Conservation (phyloP, 83 land plant species). For the Picea abies region DNA sequence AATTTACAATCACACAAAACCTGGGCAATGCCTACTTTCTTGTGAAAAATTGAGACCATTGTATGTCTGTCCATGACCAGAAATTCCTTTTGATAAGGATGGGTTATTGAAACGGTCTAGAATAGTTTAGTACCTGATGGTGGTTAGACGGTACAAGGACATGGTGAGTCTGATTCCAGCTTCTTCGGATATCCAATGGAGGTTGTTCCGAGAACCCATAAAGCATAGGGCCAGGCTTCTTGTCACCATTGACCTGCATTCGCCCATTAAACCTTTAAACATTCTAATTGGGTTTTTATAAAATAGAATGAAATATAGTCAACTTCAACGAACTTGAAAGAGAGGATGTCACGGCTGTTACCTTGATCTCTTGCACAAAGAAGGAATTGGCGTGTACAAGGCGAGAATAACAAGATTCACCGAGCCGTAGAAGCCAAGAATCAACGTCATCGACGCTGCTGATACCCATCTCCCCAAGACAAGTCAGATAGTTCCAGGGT, state of each 20-base stretch:
- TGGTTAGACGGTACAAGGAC: slow-evolving; percentile 17
- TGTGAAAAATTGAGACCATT: neutral
- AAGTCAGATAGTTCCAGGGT: neutral
- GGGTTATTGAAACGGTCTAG: neutral
- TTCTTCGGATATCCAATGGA: slow-evolving; percentile 32
- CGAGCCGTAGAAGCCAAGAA: slow-evolving; percentile 67
- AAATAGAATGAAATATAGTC: slow-evolving; percentile 14
- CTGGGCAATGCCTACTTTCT: neutral
- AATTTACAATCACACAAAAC: neutral
- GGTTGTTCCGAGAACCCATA: slow-evolving; percentile 43
- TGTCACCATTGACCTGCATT: slow-evolving; percentile 22
- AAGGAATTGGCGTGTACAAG: slow-evolving; percentile 40
- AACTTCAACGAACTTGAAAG: slow-evolving; percentile 22
- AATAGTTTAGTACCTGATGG: slow-evolving; percentile 33
- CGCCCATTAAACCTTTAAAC: neutral
- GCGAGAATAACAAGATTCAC: slow-evolving; percentile 42
- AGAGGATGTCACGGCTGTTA: slow-evolving; percentile 2
- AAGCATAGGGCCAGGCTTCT: slow-evolving; percentile 30
- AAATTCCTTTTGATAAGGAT: neutral
- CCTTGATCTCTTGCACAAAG: slow-evolving; percentile 64
- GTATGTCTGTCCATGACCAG: too few relatives aligned
- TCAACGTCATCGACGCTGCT: slow-evolving; percentile 69
- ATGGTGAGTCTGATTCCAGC: slow-evolving; percentile 37
- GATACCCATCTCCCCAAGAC: slow-evolving; percentile 8
- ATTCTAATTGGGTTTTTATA: neutral